Evolutionary conservation across 768 basidiomycete genomes (phyloP), one percentile per base, ranked within the genome.

Genomic region (Rossbeevera mucosa): DNA sequence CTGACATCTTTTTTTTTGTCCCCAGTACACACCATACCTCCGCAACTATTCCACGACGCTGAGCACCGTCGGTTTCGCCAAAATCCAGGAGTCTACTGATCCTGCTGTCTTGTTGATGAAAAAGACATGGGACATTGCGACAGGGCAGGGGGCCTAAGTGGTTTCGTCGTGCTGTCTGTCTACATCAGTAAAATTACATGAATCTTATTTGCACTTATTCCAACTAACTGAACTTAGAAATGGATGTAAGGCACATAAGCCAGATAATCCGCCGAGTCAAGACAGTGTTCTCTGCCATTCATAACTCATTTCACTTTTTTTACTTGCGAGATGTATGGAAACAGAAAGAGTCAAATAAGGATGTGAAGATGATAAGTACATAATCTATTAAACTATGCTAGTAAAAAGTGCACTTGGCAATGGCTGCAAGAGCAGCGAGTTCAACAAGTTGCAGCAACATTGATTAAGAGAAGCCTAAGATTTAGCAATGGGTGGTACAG

Each of bases 1-100:
- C 25, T 29, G 43, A 48, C 43, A 9, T 25, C 5, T 16, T 4
- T 47, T 33, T n/a, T 33, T n/a, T 8, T 26, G 12, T 25, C 16
- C 28, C 16, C 55, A 92, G 90, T 92, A 91, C 58, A 80, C 88
- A 4, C 86, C 88, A 0, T 89, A 91, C 65, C 69, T 92, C 48
- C 81, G 85, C 47, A 87, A 79, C 55, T 90, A 89, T 64, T 73
- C 80, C 47, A 82, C 80, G 31, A 89, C 89, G 7, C 72, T 93
- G 22, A 76, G 79, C 51, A 77, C 82, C 0, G 79, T 90, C 12
- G 85, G 87, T 12, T 83, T 91, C 52, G 71, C 80, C 8, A 81
- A 77, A 59, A 78, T 89, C 36, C 80, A 86, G 14, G 76, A 74
- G 12, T 73, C 76, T 5, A 70, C 72, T 2, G 83, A 86, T 59